Evolutionary conservation across 2,329 filamentous ascomycete genomes (phyloP).

Genomic region (Venturia aucupariae): DNA sequence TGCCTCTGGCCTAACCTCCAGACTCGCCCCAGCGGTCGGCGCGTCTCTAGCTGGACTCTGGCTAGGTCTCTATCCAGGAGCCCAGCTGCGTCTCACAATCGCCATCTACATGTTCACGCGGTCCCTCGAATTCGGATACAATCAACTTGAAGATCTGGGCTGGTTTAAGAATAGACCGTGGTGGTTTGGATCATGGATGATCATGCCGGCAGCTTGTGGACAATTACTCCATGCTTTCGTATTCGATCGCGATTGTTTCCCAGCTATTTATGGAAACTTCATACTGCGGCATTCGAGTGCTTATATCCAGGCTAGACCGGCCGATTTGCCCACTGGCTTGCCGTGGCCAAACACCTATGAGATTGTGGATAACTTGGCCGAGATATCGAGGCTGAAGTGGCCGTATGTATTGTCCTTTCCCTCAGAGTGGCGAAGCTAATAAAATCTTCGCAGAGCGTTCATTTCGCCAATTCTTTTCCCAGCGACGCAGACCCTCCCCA

Average conservation of each 20-base stretch:
- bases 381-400: slow-evolving; percentile 76
- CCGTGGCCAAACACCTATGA: slow-evolving; percentile 68
- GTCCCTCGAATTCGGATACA: slow-evolving; percentile 79
- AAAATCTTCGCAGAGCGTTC: slow-evolving; percentile 49
- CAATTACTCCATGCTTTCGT: slow-evolving; percentile 43
- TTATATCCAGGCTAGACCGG: slow-evolving; percentile 68
- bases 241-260: slow-evolving; percentile 44
- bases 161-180: slow-evolving; percentile 60
- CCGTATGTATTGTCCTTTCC: slow-evolving; percentile 47
- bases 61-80: slow-evolving; percentile 63
- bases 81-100: slow-evolving; percentile 66
- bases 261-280: slow-evolving; percentile 52
- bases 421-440: slow-evolving; percentile 15
- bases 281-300: slow-evolving; percentile 62
- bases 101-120: slow-evolving; percentile 75
- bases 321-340: slow-evolving; percentile 54
- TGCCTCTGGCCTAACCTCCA: slow-evolving; percentile 65
- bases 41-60: slow-evolving; percentile 79
- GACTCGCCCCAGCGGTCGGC: slow-evolving; percentile 79
- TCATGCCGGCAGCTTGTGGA: slow-evolving; percentile 41
- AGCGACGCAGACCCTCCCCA: slow-evolving; percentile 51
- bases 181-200: slow-evolving; percentile 45
- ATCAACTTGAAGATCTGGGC: slow-evolving; percentile 63
- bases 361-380: slow-evolving; percentile 70
- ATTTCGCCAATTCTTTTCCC: slow-evolving; percentile 83